Base-by-base conservation (phyloP, 2,329 filamentous ascomycete species). In the Raffaelea deltoideospora region DNA sequence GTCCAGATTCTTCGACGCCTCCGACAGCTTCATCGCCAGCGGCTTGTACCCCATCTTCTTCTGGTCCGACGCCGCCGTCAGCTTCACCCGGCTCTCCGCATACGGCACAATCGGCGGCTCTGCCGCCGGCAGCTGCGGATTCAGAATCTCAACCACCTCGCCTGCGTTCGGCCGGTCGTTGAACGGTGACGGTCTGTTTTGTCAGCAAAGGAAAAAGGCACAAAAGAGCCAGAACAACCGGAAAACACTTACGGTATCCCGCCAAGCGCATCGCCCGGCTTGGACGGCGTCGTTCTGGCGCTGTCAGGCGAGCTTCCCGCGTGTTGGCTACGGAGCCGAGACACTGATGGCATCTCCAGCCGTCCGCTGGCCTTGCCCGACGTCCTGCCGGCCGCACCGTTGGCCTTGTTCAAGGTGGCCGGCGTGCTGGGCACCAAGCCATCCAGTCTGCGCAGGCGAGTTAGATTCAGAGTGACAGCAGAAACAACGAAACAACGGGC, bases 1-100 rank as follows among this genome's bases (percentile, higher is more conserved):
- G 57, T 98, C 90, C 8, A 96, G 69, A 31, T 94, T 83, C 55
- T 94, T 87, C 5, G 88, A 93, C 0, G 85, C 77, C 53, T 95
- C 87, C 5, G 84, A 87, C 7, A 90, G 67, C 51, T 94, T 93
- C 86, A 96, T 94, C 3, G 84, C 80, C 66, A 96, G 78, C 2
- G 86, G 83, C 52, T 87, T 90, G 59, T 96, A 98, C 1, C 67
- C 75, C 47, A 95, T 79, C 54, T 94, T 95, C 54, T 87, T 86
- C 50, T 85, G 70, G 53, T 96, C 88, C 2, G 85, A 88, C 41
- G 83, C 82, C 3, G 85, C 82, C 6, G 79, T 87, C 17, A 94
- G 67, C 52, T 82, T 87, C 53, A 96, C 76, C 35, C 90, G 79
- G 14, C 84, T 53, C 54, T 90, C 82, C 10, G 74, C 53, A 45